Conservation (phyloP, 2,329 filamentous ascomycete genomes). For the Ceratocystis cubensis region DNA sequence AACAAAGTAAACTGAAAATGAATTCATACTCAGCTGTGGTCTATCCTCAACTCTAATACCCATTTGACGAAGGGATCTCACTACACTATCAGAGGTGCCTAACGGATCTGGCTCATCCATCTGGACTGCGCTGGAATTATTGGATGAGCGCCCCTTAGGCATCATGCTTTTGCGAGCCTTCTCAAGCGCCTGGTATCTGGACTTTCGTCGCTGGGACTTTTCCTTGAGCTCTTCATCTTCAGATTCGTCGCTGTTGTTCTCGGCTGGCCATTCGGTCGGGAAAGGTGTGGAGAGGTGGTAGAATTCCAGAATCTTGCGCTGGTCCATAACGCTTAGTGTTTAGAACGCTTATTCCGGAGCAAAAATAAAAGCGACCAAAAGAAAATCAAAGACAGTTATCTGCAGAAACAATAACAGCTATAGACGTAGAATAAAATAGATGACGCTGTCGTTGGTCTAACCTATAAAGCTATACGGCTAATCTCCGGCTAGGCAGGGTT, state of each 20-base stretch:
- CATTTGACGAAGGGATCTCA: constrained; percentile 61
- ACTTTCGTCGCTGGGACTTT: constrained; percentile 50
- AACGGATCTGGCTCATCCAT: constrained; percentile 88
- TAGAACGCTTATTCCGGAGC: background rate
- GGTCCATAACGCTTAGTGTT: constrained; percentile 40
- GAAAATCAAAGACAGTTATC: background rate
- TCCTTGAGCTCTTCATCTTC: constrained; percentile 42
- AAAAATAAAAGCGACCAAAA: background rate
- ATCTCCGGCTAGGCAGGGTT: constrained; percentile 5
- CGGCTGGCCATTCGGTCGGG: constrained; percentile 74
- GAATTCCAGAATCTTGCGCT: constrained; percentile 70
- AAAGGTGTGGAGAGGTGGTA: constrained; percentile 72
- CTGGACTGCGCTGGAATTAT: constrained; percentile 58
- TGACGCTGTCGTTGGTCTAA: constrained; percentile 5
- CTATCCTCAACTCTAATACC: constrained; percentile 80
- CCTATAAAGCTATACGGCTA: background rate
- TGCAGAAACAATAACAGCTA: background rate
- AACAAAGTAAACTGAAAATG: constrained; percentile 5
- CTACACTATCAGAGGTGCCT: constrained; percentile 76
- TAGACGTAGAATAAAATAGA: background rate
- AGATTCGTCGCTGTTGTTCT: constrained; percentile 58
- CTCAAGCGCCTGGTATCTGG: constrained; percentile 75
- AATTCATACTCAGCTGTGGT: constrained; percentile 52
- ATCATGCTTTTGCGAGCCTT: constrained; percentile 55
- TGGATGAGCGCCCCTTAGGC: constrained; percentile 27